A percentile compares a stretch with the other conserved stretches of the same genome.
Conservation (phyloP, 768 basidiomycete genomes). For the Fomitopsis pulvina region DNA sequence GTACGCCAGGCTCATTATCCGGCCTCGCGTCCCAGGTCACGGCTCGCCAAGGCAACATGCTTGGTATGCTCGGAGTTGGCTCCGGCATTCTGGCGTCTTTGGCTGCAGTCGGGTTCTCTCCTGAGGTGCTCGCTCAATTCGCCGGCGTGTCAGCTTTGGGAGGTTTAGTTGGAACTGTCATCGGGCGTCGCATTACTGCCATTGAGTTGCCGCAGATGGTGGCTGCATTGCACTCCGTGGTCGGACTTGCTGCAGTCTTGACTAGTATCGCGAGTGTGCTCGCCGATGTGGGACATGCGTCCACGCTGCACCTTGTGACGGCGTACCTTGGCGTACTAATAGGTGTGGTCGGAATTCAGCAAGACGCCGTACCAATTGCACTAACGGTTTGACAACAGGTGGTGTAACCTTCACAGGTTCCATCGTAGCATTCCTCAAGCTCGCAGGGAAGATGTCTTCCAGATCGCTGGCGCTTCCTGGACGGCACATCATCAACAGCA, state of each 20-base stretch:
- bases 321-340: conserved; percentile 85
- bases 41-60: conserved; percentile 80
- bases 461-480: conserved; percentile 67
- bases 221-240: conserved; percentile 79
- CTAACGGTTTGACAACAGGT: conserved; percentile 30
- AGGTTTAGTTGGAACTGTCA: conserved; percentile 57
- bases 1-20: conserved; percentile 66
- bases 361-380: background rate
- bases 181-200: conserved; percentile 79
- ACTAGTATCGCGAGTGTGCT: conserved; percentile 82
- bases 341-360: conserved; percentile 32
- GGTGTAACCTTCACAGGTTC: conserved; percentile 89
- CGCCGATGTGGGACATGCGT: conserved; percentile 58
- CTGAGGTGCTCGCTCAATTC: conserved; percentile 71
- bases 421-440: conserved; percentile 83
- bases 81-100: conserved; percentile 79
- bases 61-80: conserved; percentile 82
- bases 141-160: conserved; percentile 73
- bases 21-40: conserved; percentile 75
- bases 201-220: conserved; percentile 86
- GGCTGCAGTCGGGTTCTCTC: conserved; percentile 76
- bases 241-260: conserved; percentile 84
- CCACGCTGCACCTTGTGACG: conserved; percentile 71
- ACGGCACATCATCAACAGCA: conserved; percentile 68
- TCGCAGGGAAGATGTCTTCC: conserved; percentile 77